phyloP scores from a whole-genome alignment of 2,329 filamentous ascomycete genomes.

The Alternaria solani region DNA sequence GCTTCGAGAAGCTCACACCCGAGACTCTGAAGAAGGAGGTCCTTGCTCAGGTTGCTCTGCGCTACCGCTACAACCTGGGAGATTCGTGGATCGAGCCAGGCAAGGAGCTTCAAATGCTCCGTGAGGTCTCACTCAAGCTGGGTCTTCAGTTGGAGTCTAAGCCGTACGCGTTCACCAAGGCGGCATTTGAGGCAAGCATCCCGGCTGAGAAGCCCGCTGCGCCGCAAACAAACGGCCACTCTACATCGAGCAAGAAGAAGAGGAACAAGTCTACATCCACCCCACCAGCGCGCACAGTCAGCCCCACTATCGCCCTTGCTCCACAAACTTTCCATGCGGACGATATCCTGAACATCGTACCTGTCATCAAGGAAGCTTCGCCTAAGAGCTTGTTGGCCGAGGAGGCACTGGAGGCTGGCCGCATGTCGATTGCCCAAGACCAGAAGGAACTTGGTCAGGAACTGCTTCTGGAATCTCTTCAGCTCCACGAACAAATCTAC shows the following conservation, averaged over 20 bases:
- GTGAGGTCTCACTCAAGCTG: constrained; percentile 87
- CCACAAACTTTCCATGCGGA: constrained; percentile 78
- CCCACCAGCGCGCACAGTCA: constrained; percentile 57
- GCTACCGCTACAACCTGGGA: constrained; percentile 79
- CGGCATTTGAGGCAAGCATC: constrained; percentile 32
- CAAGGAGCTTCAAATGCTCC: constrained; percentile 82
- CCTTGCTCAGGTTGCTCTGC: constrained; percentile 71
- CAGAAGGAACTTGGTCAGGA: constrained; percentile 97
- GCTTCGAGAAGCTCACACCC: constrained; percentile 81
- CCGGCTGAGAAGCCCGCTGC: constrained; percentile 26
- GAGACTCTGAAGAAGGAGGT: constrained; percentile 74
- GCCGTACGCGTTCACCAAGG: constrained; percentile 71
- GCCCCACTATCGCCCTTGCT: constrained; percentile 56
- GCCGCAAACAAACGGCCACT: constrained; percentile 51
- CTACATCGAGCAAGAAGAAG: constrained; percentile 55
- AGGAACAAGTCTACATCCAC: constrained; percentile 64
- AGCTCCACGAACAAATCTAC: constrained; percentile 97
- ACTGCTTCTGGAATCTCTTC: constrained; percentile 92
- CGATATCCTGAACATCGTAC: constrained; percentile 92
- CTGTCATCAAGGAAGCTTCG: constrained; percentile 91
- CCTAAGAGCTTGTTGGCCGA: constrained; percentile 91
- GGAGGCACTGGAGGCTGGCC: constrained; percentile 93
- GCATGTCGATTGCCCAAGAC: constrained; percentile 93
- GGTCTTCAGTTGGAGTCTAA: constrained; percentile 87
- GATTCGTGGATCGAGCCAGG: constrained; percentile 72